Percentiles rank a stretch among this genome's conserved stretches.
Conservation (phyloP, 1,284 basidiomycete genomes). For the Cryptococcus sp. region DNA sequence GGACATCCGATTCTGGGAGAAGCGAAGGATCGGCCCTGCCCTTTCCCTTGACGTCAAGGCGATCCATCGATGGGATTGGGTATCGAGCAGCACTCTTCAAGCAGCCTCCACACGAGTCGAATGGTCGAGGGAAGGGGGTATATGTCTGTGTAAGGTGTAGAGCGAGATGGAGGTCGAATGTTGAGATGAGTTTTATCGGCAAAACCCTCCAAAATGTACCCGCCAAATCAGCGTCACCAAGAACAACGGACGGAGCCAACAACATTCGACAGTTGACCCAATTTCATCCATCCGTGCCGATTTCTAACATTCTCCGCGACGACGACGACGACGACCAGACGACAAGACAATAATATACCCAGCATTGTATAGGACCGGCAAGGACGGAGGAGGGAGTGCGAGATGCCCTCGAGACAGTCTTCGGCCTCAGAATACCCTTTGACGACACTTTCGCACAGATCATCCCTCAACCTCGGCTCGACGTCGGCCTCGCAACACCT, state of each 20-base stretch:
- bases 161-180: neutral
- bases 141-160: neutral
- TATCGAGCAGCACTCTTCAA: too few species aligned
- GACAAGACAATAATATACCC: too few species aligned
- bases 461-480: neutral
- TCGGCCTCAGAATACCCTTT: slow-evolving; percentile 4
- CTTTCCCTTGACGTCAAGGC: slow-evolving; percentile 5
- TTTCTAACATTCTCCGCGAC: too few species aligned
- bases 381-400: neutral
- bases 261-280: neutral
- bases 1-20: neutral
- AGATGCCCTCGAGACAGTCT: slow-evolving; percentile 2
- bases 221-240: neutral
- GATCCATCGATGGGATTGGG: too few species aligned
- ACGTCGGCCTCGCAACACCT: neutral
- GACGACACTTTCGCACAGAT: slow-evolving; percentile 2
- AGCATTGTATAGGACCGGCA: neutral
- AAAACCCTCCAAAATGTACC: neutral
- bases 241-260: neutral
- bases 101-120: too few species aligned
- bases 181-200: neutral
- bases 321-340: too few species aligned
- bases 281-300: too few species aligned
- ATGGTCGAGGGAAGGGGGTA: neutral
- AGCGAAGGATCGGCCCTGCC: neutral